A percentile compares a stretch with the other conserved stretches of the same genome.
phyloP scores from a whole-genome alignment of 2,329 filamentous ascomycete genomes.

The Huntiella decipiens region DNA sequence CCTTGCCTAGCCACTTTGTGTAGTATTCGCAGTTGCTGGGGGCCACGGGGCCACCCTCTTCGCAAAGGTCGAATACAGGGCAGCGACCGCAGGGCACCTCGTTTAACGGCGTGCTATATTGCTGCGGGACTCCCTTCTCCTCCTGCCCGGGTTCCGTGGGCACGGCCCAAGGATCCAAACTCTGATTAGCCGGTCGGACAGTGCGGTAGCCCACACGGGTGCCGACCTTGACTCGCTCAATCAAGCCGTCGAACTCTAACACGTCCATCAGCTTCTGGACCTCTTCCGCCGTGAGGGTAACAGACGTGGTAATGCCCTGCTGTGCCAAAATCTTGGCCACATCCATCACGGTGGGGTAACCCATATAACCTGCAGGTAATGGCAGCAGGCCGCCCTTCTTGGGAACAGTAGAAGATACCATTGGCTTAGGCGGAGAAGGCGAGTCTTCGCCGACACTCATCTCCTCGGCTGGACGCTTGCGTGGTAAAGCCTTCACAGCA shows the following conservation, averaged over 20 bases:
- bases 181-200: constrained; percentile 28
- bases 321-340: constrained; percentile 58
- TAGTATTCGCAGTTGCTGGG: constrained; percentile 87
- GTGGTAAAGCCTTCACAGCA: constrained; percentile 21
- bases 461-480: constrained; percentile 28
- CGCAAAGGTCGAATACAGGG: constrained; percentile 83
- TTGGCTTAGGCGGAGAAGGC: constrained; percentile 15
- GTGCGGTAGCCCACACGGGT: constrained; percentile 34
- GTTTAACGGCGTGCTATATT: constrained; percentile 52
- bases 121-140: constrained; percentile 21
- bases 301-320: constrained; percentile 52
- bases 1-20: constrained; percentile 53
- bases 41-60: constrained; percentile 76
- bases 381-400: constrained; percentile 28
- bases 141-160: constrained; percentile 16
- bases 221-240: constrained; percentile 44
- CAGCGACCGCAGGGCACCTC: constrained; percentile 83
- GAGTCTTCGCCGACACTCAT: constrained; percentile 17
- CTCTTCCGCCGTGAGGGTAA: constrained; percentile 50
- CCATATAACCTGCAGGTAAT: constrained; percentile 46
- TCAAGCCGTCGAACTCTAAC: constrained; percentile 67
- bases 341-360: constrained; percentile 63
- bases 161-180: constrained; percentile 21
- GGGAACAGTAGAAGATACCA: constrained; percentile 10
- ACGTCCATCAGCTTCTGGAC: constrained; percentile 76